Evolutionary conservation across 495 filamentous ascomycete genomes (phyloP).

Genomic region (Talaromyces ruber): DNA sequence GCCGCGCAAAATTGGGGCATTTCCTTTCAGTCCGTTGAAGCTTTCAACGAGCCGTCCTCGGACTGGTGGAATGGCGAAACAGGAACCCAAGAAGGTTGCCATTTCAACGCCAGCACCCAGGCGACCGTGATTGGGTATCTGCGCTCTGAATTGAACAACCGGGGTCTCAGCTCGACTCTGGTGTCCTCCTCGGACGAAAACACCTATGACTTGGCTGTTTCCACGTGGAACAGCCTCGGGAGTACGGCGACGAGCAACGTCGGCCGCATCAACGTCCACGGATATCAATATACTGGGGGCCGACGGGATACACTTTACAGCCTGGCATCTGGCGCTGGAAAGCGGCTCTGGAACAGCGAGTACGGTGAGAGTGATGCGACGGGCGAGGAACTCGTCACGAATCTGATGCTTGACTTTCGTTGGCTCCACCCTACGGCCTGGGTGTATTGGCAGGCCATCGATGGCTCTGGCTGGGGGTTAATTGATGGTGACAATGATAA

Average conservation of each 20-base stretch:
- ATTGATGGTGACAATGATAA: slow-evolving; percentile 21
- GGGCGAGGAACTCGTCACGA: slow-evolving; percentile 18
- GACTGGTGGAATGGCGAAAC: slow-evolving; percentile 27
- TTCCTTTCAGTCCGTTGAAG: slow-evolving; percentile 21
- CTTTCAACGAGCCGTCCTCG: slow-evolving; percentile 29
- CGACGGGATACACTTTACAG: slow-evolving; percentile 15
- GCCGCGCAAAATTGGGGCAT: slow-evolving; percentile 23
- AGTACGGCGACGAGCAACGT: slow-evolving; percentile 14
- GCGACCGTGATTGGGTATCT: not conserved
- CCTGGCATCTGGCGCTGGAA: slow-evolving; percentile 11
- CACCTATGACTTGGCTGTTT: slow-evolving; percentile 11
- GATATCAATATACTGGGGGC: slow-evolving; percentile 24
- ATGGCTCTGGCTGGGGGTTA: slow-evolving; percentile 25
- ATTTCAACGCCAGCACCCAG: not conserved
- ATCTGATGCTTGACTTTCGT: slow-evolving; percentile 24
- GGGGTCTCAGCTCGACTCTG: not conserved
- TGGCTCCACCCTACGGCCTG: slow-evolving; percentile 30
- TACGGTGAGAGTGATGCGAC: slow-evolving; percentile 28
- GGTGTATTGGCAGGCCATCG: slow-evolving; percentile 32
- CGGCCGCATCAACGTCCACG: slow-evolving; percentile 27
- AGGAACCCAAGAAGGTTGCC: slow-evolving; percentile 4
- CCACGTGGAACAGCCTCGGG: slow-evolving; percentile 18
- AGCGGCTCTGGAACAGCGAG: slow-evolving; percentile 31
- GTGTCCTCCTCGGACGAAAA: slow-evolving; percentile 1
- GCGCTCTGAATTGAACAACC: slow-evolving; percentile 3